These are phyloP conservation scores for Mycena haematopus DNA, from an alignment of 768 basidiomycete genomes.

Conservation along the genomic window DNA sequence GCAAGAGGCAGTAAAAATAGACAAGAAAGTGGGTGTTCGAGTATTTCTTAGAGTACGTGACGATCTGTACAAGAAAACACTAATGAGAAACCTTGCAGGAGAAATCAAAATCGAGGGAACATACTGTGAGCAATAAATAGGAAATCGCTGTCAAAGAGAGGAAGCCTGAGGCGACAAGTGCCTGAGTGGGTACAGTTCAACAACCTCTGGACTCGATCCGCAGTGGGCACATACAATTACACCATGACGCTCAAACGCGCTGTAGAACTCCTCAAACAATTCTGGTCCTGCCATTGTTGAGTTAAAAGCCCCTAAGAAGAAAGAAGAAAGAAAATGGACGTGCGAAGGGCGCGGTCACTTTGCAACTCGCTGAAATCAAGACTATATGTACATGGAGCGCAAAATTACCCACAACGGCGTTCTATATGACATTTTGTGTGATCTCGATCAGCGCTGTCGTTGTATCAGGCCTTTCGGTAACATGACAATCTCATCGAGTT, in stretches of 20 bases:
- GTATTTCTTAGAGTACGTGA: conserved; percentile 12
- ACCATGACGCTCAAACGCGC: conserved; percentile 3
- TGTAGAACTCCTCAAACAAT: conserved; percentile 1
- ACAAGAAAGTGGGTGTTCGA: conserved; percentile 3
- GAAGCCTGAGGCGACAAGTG: not conserved
- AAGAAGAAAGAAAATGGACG: not conserved
- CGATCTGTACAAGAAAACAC: not conserved
- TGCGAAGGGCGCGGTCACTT: not conserved
- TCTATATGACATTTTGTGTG: no score
- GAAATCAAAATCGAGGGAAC: not conserved
- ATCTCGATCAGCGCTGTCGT: no score
- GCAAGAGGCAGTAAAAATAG: conserved; percentile 14
- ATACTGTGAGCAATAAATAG: conserved; percentile 13
- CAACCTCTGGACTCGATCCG: not conserved
- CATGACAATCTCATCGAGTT: no score
- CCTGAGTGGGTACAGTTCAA: not conserved
- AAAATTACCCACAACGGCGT: no score
- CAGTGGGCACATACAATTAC: conserved; percentile 4
- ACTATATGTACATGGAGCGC: not conserved
- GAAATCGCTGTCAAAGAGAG: conserved; percentile 10
- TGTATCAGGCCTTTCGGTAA: no score
- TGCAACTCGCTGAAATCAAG: not conserved
- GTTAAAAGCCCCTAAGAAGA: not conserved
- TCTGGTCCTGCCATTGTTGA: not conserved
- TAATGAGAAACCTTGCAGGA: no score